Conservation (phyloP, 2,329 filamentous ascomycete species). For the Fusarium chuoi region DNA sequence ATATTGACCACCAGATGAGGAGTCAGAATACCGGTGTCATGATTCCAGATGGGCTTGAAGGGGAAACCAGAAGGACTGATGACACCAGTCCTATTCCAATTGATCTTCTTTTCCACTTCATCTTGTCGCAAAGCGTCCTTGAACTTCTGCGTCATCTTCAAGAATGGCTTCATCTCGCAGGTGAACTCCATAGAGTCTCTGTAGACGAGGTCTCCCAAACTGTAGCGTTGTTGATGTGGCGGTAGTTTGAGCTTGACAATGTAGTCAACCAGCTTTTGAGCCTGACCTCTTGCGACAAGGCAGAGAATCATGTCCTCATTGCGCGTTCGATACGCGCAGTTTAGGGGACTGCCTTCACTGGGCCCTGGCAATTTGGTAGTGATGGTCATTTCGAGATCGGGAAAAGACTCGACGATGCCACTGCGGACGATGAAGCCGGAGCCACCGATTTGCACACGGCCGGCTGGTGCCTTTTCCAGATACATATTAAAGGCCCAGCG, state of each 20-base stretch:
- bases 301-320: neutral
- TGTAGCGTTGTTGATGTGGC: neutral
- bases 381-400: neutral
- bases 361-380: neutral
- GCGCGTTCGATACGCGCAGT: neutral
- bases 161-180: neutral
- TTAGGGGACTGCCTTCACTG: rapidly evolving
- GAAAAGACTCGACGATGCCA: neutral
- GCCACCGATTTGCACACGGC: neutral
- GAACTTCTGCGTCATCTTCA: neutral
- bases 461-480: neutral
- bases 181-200: rapidly evolving
- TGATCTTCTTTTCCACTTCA: neutral
- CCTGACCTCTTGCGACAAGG: neutral
- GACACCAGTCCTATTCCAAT: neutral
- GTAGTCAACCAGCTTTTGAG: neutral
- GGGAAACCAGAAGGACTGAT: neutral
- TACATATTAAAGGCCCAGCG: neutral
- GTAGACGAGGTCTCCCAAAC: rapidly evolving
- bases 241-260: neutral
- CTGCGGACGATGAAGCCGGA: neutral
- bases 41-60: neutral
- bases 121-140: neutral
- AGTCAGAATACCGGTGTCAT: rapidly evolving
- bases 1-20: neutral